Evolutionary conservation across 371 early-diverging fungal genomes (phyloP).

Genomic region (Apophysomyces variabilis): DNA sequence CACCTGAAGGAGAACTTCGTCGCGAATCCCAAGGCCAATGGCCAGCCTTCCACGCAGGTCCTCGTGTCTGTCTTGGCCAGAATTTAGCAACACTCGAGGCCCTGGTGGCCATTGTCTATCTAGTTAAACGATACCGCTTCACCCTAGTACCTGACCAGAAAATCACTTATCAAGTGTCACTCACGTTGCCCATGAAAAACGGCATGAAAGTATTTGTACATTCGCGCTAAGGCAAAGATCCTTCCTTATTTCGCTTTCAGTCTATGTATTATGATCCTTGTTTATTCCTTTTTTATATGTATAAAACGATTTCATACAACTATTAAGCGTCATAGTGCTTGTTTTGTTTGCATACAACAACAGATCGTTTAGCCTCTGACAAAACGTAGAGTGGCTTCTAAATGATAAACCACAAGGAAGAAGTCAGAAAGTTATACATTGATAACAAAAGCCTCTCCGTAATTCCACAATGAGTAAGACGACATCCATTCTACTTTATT

Average conservation of each 20-base stretch:
- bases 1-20: slow-evolving; percentile 36
- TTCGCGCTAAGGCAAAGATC: neutral
- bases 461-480: too few relatives aligned
- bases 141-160: slow-evolving; percentile 42
- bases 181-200: slow-evolving; percentile 55
- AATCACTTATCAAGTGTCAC: slow-evolving; percentile 36
- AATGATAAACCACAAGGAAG: too few relatives aligned
- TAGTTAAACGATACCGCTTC: slow-evolving; percentile 48
- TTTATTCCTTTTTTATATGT: neutral
- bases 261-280: neutral
- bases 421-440: too few relatives aligned
- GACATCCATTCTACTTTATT: too few relatives aligned
- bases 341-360: too few relatives aligned
- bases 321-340: too few relatives aligned
- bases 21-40: slow-evolving; percentile 51
- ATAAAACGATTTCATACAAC: too few relatives aligned
- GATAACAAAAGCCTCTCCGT: too few relatives aligned
- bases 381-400: too few relatives aligned
- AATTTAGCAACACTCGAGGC: slow-evolving; percentile 54
- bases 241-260: neutral
- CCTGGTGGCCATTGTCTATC: slow-evolving; percentile 36
- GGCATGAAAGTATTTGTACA: slow-evolving; percentile 45
- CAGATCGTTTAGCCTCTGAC: too few relatives aligned
- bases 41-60: slow-evolving; percentile 71
- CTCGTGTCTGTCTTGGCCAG: slow-evolving; percentile 67